Base-by-base conservation (phyloP, 2,329 filamentous ascomycete species). In the Talaromyces islandicus region DNA sequence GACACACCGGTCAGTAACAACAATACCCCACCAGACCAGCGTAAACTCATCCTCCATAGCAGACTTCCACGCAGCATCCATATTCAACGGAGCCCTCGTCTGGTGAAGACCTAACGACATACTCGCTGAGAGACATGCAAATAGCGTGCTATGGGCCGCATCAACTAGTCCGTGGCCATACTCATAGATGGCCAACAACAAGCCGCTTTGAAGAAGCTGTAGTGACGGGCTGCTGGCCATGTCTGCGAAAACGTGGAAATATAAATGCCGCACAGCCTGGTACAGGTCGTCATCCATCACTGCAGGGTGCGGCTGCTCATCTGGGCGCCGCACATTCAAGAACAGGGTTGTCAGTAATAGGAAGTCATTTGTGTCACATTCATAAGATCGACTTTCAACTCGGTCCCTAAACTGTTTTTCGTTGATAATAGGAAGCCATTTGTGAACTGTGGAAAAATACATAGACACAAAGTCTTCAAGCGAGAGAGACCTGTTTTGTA, bases 251-350 rank as follows among this genome's bases (percentile, higher is more conserved):
- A 57, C 4, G 5, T 57, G 14, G 9, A 50, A 50, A 50, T 57
- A 57, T 4, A 57, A 50, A 12, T 50, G 41, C 17, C n/a, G 14
- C 4, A 29, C n/a, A 24, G 41, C 55, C n/a, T 35, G 55, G 48
- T 57, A 50, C 17, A 3, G 9, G 1, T 50, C 41, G 30, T 57
- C 6, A 24, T 50, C 55, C 55, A 57, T 57, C 1, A 50, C 6
- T 5, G n/a, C 24, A 12, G 21, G 38, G 1, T 19, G 9, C 11
- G 25, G 27, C 7, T 50, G 27, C 5, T 25, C 21, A 29, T 57
- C 55, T 1, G 55, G 55, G 2, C 55, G 55, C 55, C 11, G 55
- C n/a, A 57, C 41, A 35, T 50, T 50, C 27, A 57, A 50, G 55
- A 35, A 17, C n/a, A 57, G 3, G 38, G 21, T 57, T 24, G n/a